Evolutionary conservation across 2,329 filamentous ascomycete genomes (phyloP).

Genomic region (Penicillium nordicum): DNA sequence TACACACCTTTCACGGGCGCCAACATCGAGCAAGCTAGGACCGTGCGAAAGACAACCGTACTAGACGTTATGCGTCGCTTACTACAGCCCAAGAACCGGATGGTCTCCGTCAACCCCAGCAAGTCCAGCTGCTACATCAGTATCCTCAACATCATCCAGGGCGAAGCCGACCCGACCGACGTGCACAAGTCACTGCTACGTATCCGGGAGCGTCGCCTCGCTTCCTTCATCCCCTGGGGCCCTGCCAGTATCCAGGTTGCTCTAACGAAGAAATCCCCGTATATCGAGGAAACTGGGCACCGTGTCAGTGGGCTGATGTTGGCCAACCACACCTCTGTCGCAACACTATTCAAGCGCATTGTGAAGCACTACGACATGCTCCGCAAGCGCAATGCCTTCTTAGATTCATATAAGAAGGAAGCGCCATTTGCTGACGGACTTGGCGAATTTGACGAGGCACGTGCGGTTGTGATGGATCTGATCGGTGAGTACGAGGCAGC

Average conservation of each 20-base stretch:
- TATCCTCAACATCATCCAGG: slow-evolving; percentile 97
- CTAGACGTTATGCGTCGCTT: slow-evolving; percentile 95
- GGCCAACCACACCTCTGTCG: slow-evolving; percentile 95
- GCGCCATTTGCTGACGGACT: slow-evolving; percentile 88
- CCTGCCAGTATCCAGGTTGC: slow-evolving; percentile 97
- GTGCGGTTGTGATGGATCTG: slow-evolving; percentile 84
- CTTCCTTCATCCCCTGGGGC: slow-evolving; percentile 97
- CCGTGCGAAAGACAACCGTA: slow-evolving; percentile 95
- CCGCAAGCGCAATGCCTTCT: slow-evolving; percentile 92
- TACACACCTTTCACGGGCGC: slow-evolving; percentile 98
- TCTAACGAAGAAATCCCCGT: slow-evolving; percentile 92
- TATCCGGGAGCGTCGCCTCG: slow-evolving; percentile 88
- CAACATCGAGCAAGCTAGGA: slow-evolving; percentile 94
- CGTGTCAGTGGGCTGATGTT: slow-evolving; percentile 96
- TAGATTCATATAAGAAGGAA: slow-evolving; percentile 95
- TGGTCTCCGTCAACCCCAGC: slow-evolving; percentile 92
- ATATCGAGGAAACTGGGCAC: slow-evolving; percentile 80
- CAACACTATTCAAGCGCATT: slow-evolving; percentile 93
- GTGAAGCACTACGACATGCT: slow-evolving; percentile 89
- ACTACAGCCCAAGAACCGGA: slow-evolving; percentile 96
- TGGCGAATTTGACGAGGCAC: slow-evolving; percentile 90
- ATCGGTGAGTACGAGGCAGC: slow-evolving; percentile 95
- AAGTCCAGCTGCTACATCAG: slow-evolving; percentile 99
- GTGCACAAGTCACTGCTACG: slow-evolving; percentile 96
- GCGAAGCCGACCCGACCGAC: slow-evolving; percentile 95